Percentiles rank a stretch among this genome's conserved stretches.
Evolutionary conservation across 2,329 filamentous ascomycete genomes (phyloP).

Genomic region (Hymenoscyphus occultus): DNA sequence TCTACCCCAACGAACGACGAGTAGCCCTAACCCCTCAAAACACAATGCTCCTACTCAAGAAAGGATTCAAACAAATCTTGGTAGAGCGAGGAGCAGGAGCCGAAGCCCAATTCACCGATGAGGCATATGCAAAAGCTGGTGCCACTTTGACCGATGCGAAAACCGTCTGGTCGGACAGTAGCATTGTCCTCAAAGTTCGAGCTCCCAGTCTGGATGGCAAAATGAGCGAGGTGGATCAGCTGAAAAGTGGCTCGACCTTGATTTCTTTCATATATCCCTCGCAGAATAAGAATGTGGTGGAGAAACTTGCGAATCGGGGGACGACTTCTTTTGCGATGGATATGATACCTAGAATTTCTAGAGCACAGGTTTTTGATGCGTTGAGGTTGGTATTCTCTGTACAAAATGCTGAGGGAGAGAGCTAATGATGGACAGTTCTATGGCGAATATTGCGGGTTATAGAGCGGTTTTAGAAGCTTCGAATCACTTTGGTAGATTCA

Average conservation of each 20-base stretch:
- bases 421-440: slow-evolving; percentile 56
- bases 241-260: slow-evolving; percentile 68
- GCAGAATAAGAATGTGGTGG: slow-evolving; percentile 73
- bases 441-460: slow-evolving; percentile 94
- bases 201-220: slow-evolving; percentile 59
- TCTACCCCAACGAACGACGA: slow-evolving; percentile 73
- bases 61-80: slow-evolving; percentile 74
- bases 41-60: slow-evolving; percentile 77
- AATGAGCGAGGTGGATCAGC: slow-evolving; percentile 63
- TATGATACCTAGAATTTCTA: slow-evolving; percentile 84
- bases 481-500: slow-evolving; percentile 82
- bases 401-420: neutral
- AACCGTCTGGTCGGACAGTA: slow-evolving; percentile 68
- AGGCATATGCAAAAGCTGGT: slow-evolving; percentile 73
- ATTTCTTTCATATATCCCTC: slow-evolving; percentile 82
- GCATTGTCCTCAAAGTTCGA: slow-evolving; percentile 83
- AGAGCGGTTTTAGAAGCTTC: slow-evolving; percentile 88
- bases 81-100: slow-evolving; percentile 79
- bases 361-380: slow-evolving; percentile 85
- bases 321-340: slow-evolving; percentile 88
- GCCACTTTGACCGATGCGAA: slow-evolving; percentile 70
- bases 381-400: slow-evolving; percentile 43
- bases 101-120: slow-evolving; percentile 72
- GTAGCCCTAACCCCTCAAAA: slow-evolving; percentile 85
- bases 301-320: slow-evolving; percentile 66